Percentiles rank a stretch among this genome's conserved stretches.
Evolutionary conservation across 202 grass and related monocot species (phyloP).

Genomic region (Sporobolus alterniflorus): DNA sequence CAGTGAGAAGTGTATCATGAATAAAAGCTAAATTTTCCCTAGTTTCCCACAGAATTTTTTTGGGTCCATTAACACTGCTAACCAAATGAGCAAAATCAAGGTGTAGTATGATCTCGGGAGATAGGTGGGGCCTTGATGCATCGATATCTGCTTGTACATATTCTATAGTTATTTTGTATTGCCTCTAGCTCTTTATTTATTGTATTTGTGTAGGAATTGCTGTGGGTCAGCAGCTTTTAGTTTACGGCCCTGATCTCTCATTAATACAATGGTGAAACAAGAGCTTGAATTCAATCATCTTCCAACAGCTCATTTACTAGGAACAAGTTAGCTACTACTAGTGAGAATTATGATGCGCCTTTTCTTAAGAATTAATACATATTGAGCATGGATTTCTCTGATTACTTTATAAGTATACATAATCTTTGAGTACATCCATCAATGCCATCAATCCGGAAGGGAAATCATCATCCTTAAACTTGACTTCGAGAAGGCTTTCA

Average conservation of each 20-base stretch:
- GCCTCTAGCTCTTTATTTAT: neutral
- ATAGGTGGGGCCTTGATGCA: neutral
- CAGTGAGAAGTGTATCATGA: no score
- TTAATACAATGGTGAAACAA: conserved; percentile 4
- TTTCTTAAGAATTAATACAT: neutral
- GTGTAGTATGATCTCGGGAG: neutral
- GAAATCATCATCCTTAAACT: neutral
- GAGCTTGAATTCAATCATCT: neutral
- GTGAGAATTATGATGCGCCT: neutral
- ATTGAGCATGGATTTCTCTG: neutral
- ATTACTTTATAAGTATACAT: neutral
- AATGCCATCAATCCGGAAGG: neutral
- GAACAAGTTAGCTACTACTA: neutral
- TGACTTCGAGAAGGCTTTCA: neutral
- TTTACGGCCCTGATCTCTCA: neutral
- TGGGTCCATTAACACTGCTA: neutral
- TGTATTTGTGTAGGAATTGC: neutral
- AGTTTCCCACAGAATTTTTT: neutral
- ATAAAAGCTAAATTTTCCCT: neutral
- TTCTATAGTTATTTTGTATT: neutral
- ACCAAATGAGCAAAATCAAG: neutral
- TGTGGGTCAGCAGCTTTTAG: neutral
- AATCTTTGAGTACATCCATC: neutral
- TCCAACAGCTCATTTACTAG: neutral
- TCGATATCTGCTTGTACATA: neutral